Base-by-base conservation (phyloP, 805 yeast species). In the Yarrowia alimentaria region DNA sequence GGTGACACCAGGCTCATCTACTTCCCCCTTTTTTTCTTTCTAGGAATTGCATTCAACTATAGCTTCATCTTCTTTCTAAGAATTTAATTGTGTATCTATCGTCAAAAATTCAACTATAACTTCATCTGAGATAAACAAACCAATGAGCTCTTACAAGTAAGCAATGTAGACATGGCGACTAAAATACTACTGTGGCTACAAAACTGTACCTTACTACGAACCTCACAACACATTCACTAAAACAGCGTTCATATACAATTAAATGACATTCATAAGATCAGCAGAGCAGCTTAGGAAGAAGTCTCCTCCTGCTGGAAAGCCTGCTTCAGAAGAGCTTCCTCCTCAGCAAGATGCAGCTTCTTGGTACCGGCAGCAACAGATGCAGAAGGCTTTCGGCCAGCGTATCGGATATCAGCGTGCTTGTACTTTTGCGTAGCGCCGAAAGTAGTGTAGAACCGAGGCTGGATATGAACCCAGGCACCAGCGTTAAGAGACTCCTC, bases 401-500 rank as follows among this genome's bases (percentile, higher is more conserved):
- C 94, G 67, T 86, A 93, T 71, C 97, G 82, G 55, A 85, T 65
- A 14, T 64, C 63, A 59, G 70, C 62, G 60, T 73, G 81, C 62
- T 77, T 71, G 72, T 84, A 83, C 55, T 73, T 73, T 47, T 80
- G 78, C 55, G 95, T 83, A 72, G 88, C 89, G 59, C 75, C 76
- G 69, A 91, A 69, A 32, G 83, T 76, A 37, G 95, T 85, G 55
- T 74, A 72, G 51, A 93, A 69, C 74, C 99, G 85, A 68, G 97
- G 99, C 55, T 77, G 73, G 52, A 76, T 91, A 64, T 65, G 88
- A 18, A 83, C 64, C 85, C 84, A 89, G 37, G 86, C 74, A 70
- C 99, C 99, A 82, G 91, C 91, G 76, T 93, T 93, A 72, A 93
- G 77, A 62, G 98, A 98, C 77, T 93, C 99, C 74, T 93, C 99